A percentile compares a stretch with the other conserved stretches of the same genome.
These are phyloP conservation scores for Mycena vulgaris DNA, from an alignment of 768 basidiomycete species.

Conservation along the genomic window DNA sequence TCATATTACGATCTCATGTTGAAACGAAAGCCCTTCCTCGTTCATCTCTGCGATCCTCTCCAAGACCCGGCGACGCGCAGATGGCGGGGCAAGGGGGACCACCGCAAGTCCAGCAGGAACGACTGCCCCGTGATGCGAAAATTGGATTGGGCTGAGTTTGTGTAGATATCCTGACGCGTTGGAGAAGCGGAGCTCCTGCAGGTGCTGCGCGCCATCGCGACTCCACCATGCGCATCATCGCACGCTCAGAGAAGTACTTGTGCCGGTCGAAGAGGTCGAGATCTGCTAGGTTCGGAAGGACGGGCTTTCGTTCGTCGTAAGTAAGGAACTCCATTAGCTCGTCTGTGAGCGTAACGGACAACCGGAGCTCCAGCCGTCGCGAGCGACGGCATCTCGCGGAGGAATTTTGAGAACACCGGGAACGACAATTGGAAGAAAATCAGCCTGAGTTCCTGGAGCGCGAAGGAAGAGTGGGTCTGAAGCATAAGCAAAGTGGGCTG, in stretches of 20 bases:
- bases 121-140: neutral
- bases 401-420: neutral
- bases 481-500: neutral
- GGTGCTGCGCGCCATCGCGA: neutral
- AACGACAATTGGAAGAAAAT: neutral
- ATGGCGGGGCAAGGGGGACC: neutral
- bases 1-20: neutral
- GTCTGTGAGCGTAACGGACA: neutral
- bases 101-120: neutral
- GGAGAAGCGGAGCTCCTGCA: neutral
- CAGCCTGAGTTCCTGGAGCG: neutral
- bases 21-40: neutral
- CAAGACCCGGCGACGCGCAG: neutral
- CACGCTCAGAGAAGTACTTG: neutral
- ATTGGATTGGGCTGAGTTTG: neutral
- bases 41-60: conserved; percentile 9
- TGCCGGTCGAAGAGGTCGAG: neutral
- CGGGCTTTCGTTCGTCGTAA: neutral
- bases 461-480: neutral
- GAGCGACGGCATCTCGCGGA: neutral
- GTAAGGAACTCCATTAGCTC: conserved; percentile 1
- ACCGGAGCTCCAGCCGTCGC: neutral
- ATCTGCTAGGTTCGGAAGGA: neutral
- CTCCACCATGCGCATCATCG: conserved; percentile 8
- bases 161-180: neutral